Percentiles rank a stretch among this genome's conserved stretches.
Evolutionary conservation across 768 basidiomycete genomes (phyloP).

Genomic region (Xerocomus spinulosus): DNA sequence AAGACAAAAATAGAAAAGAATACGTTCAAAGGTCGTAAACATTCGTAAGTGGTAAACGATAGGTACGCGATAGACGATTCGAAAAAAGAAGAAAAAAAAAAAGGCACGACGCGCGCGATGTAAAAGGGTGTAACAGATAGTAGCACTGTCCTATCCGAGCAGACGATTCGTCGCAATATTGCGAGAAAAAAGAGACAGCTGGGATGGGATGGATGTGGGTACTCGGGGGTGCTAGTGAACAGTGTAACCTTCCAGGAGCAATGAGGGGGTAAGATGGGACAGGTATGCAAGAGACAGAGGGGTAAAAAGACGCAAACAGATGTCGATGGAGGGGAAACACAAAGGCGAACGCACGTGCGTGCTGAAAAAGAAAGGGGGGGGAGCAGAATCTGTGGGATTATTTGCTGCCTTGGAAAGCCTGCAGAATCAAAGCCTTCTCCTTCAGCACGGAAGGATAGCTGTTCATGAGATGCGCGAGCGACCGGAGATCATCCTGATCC

Average conservation of each 20-base stretch:
- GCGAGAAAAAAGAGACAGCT: neutral
- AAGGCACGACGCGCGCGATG: neutral
- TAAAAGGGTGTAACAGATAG: neutral
- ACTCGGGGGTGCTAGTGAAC: neutral
- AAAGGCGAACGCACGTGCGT: too few species aligned
- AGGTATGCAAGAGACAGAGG: neutral
- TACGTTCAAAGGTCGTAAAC: slow-evolving; percentile 1
- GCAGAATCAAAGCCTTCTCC: slow-evolving; percentile 55
- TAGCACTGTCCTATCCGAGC: neutral
- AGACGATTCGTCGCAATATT: neutral
- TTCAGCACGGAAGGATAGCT: slow-evolving; percentile 79
- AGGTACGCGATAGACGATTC: neutral
- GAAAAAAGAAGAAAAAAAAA: too few species aligned
- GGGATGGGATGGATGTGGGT: neutral
- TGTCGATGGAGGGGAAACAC: neutral
- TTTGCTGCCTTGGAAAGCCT: slow-evolving; percentile 24
- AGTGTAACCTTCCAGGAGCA: neutral
- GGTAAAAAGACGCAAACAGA: neutral
- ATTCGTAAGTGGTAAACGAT: neutral
- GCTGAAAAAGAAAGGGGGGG: neutral
- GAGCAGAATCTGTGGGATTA: slow-evolving; percentile 7
- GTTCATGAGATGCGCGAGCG: slow-evolving; percentile 83
- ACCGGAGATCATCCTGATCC: slow-evolving; percentile 79
- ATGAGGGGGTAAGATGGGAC: neutral
- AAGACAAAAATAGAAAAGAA: neutral